Evolutionary conservation across 495 filamentous ascomycete genomes (phyloP).

Genomic region (Penicillium waksmanii): DNA sequence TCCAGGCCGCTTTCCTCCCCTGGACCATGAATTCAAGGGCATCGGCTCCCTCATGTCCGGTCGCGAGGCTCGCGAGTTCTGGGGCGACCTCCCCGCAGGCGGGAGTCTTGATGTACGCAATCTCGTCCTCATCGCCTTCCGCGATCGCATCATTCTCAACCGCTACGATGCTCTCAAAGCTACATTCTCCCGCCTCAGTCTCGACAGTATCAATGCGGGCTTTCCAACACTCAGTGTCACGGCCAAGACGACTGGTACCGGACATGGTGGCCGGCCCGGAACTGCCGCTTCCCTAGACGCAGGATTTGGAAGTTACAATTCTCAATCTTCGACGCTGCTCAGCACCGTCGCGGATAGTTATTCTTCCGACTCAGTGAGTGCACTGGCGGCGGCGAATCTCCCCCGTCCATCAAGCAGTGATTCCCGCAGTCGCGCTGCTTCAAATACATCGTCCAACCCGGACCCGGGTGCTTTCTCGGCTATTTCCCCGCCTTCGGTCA

Average conservation of each 20-base stretch:
- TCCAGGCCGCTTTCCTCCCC: conserved; percentile 92
- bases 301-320: conserved; percentile 71
- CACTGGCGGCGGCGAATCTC: conserved; percentile 32
- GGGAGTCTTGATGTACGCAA: conserved; percentile 81
- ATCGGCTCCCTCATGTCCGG: conserved; percentile 73
- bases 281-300: conserved; percentile 76
- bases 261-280: conserved; percentile 54
- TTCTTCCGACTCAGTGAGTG: conserved; percentile 49
- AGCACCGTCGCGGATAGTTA: conserved; percentile 55
- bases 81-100: conserved; percentile 61
- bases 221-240: conserved; percentile 50
- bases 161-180: conserved; percentile 83
- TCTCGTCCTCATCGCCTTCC: conserved; percentile 86
- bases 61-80: conserved; percentile 84
- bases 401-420: conserved; percentile 48
- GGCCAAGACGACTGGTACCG: conserved; percentile 48
- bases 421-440: conserved; percentile 73
- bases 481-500: conserved; percentile 47
- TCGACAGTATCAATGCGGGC: conserved; percentile 76
- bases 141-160: conserved; percentile 84
- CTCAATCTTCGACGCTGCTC: conserved; percentile 71
- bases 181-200: conserved; percentile 86
- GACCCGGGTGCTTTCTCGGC: conserved; percentile 54
- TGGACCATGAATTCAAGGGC: conserved; percentile 93
- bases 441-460: conserved; percentile 75